These are phyloP conservation scores for Arachis monticola DNA, from an alignment of 331 rosid genomes.

Conservation along the genomic window DNA sequence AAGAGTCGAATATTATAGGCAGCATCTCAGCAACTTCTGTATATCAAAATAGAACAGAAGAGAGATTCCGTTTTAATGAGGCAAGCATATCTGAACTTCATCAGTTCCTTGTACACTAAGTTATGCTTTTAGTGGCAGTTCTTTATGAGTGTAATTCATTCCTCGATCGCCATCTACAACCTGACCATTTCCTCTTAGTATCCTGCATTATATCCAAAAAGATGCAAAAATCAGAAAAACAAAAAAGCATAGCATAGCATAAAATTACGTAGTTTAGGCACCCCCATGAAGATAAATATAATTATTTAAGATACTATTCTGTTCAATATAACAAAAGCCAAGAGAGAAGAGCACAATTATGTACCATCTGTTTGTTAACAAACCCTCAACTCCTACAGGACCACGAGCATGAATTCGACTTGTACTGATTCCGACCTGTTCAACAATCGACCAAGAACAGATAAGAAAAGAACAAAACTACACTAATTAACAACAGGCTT, in stretches of 20 bases:
- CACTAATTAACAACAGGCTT: neutral
- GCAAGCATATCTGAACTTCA: conserved; percentile 26
- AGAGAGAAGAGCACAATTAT: conserved; percentile 15
- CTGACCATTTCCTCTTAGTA: conserved; percentile 79
- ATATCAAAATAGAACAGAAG: conserved; percentile 31
- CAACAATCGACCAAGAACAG: conserved; percentile 22
- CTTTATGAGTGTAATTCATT: conserved; percentile 59
- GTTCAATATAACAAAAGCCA: neutral
- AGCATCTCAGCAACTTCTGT: conserved; percentile 36
- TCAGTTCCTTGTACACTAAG: conserved; percentile 9
- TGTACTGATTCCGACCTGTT: conserved; percentile 82
- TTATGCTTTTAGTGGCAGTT: conserved; percentile 46
- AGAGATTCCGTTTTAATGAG: conserved; percentile 30
- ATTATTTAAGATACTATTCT: conserved; percentile 9
- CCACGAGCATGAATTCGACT: conserved; percentile 88
- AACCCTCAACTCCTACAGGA: conserved; percentile 92
- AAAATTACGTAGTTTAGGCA: neutral
- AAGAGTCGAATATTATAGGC: conserved; percentile 23
- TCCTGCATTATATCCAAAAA: conserved; percentile 60
- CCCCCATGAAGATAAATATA: neutral
- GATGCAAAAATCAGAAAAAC: neutral
- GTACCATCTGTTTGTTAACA: conserved; percentile 86
- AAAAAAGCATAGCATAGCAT: neutral
- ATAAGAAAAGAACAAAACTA: conserved; percentile 25
- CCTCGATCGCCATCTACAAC: conserved; percentile 75